These are phyloP conservation scores for Ceratocystis ficicola DNA, from an alignment of 2,329 filamentous ascomycete species.

Conservation along the genomic window DNA sequence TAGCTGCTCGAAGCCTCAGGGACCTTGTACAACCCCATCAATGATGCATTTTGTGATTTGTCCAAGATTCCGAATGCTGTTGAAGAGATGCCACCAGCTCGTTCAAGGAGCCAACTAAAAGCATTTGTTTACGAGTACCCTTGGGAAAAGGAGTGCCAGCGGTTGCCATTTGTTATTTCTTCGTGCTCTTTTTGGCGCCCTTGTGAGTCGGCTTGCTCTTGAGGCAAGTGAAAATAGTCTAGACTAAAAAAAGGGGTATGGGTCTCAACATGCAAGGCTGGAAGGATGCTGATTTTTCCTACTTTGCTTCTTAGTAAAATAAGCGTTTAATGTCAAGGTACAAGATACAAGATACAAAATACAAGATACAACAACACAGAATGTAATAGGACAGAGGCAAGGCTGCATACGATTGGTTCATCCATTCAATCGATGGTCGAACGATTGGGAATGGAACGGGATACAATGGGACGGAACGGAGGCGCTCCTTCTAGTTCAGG, in stretches of 20 bases:
- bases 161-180: too few species aligned
- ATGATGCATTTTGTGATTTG: not conserved
- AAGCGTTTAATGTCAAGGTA: not conserved
- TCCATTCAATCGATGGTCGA: too few species aligned
- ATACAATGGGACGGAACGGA: not conserved
- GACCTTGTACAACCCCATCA: not conserved
- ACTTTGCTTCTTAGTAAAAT: not conserved
- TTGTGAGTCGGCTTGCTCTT: not conserved
- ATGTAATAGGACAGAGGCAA: not conserved
- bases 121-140: not conserved
- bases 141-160: too few species aligned
- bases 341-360: not conserved
- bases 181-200: not conserved
- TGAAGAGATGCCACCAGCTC: not conserved
- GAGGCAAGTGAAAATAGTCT: not conserved
- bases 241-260: slow-evolving; percentile 8
- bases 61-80: not conserved
- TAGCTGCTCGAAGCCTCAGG: not conserved
- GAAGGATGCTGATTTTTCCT: slow-evolving; percentile 3
- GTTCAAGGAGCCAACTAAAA: not conserved
- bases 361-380: not conserved
- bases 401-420: too few species aligned
- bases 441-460: not conserved
- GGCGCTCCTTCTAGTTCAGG: not conserved
- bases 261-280: not conserved